Base-by-base conservation (phyloP, 2,329 filamentous ascomycete species). In the Coniochaeta prunicola region DNA sequence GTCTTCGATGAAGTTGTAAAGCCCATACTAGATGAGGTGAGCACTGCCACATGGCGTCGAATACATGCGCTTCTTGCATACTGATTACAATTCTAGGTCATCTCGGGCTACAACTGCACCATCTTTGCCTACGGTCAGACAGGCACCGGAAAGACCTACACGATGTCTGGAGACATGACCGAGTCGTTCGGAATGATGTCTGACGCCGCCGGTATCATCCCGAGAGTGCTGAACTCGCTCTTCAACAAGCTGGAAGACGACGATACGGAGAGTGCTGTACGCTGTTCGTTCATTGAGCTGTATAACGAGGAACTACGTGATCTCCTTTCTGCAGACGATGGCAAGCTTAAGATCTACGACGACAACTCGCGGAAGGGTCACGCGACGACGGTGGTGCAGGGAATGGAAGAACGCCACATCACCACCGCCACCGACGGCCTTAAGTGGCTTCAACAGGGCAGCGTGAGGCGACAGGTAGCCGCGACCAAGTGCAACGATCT, bases 401-500 rank as follows among this genome's bases (percentile, higher is more conserved):
- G 94, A 4, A 96, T 99, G 91, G 96, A 97, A 72, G 94, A 99
- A 74, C 89, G 89, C 7, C 90, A 96, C 71, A 96, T 99, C 67
- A 90, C 90, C 69, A 89, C 80, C 63, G 92, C 94, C 0, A 81
- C 84, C 13, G 89, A 92, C 56, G 94, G 94, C 61, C 92, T 99
- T 73, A 89, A 90, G 73, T 81, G 97, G 62, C 83, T 99, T 53
- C 91, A 94, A 66, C 83, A 88, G 63, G 96, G 94, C 62, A 97
- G 92, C 72, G 82, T 94, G 75, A 96, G 92, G 74, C 89, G 94
- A 56, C 94, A 99, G 73, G 94, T 99, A n/a, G 96, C 94, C 6
- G 92, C 96, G 4, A 99, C 94, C n/a, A 97, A 97, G 74, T 99
- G 94, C 82, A 99, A 99, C 71, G 94, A 99, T 67, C 84, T 97